Evolutionary conservation across 108 stramenopile genomes (phyloP).

Genomic region (Stephanodiscus minutulus): DNA sequence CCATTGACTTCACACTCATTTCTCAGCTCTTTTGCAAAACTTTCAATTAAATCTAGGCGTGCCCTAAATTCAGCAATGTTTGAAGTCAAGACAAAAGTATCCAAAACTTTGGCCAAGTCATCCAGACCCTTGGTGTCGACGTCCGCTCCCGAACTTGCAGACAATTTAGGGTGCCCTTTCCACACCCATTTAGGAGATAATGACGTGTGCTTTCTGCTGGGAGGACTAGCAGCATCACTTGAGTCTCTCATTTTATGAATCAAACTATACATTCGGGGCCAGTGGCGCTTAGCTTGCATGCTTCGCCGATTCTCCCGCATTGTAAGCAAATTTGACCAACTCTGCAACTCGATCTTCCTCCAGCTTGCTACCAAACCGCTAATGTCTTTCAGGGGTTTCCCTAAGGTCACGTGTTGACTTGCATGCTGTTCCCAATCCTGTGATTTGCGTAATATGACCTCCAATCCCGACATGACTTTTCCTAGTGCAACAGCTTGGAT

Average conservation of each 20-base stretch:
- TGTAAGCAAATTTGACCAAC: constrained; percentile 80
- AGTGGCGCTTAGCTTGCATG: constrained; percentile 58
- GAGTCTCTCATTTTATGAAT: constrained; percentile 27
- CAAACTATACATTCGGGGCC: constrained; percentile 62
- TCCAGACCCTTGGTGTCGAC: constrained; percentile 41
- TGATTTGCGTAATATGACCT: constrained; percentile 84
- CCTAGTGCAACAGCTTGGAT: constrained; percentile 74
- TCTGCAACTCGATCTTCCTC: constrained; percentile 92
- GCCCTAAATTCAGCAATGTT: constrained; percentile 66
- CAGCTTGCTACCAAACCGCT: constrained; percentile 85
- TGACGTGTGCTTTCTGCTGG: background rate
- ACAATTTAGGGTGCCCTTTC: constrained; percentile 56
- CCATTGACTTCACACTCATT: constrained; percentile 28
- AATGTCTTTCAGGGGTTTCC: constrained; percentile 66
- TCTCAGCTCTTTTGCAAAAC: constrained; percentile 56
- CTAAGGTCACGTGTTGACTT: constrained; percentile 78
- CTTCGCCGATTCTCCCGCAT: constrained; percentile 54
- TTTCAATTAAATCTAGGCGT: constrained; percentile 62
- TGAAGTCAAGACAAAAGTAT: constrained; percentile 85
- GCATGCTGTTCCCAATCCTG: constrained; percentile 99
- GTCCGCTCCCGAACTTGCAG: constrained; percentile 17
- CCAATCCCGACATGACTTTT: constrained; percentile 90
- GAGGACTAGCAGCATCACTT: background rate
- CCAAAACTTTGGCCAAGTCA: constrained; percentile 69
- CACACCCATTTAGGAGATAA: constrained; percentile 71